Conservation (phyloP, 257 asterid genomes). For the Solanum ahanhuiri region DNA sequence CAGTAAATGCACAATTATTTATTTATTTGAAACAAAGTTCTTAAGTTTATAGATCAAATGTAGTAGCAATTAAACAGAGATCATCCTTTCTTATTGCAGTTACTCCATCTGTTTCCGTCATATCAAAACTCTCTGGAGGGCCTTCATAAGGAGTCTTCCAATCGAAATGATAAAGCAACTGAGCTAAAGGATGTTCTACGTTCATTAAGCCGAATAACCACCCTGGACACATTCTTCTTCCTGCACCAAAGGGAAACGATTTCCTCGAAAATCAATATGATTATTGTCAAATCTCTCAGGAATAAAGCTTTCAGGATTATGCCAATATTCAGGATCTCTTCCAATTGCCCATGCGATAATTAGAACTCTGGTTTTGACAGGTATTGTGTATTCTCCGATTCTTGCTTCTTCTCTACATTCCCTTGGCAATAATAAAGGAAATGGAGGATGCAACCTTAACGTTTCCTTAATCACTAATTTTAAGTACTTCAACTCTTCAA, state of each 20-base stretch:
- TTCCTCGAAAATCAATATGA: slow-evolving; percentile 11
- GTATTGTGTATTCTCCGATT: not conserved
- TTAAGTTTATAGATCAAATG: not conserved
- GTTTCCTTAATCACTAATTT: not conserved
- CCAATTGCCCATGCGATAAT: not conserved
- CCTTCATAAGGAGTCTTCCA: not conserved
- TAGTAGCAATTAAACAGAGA: not conserved
- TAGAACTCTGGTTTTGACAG: not conserved
- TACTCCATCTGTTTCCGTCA: not conserved
- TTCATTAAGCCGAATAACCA: slow-evolving; percentile 7
- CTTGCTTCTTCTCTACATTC: not conserved
- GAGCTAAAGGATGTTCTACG: slow-evolving; percentile 2
- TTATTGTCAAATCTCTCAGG: slow-evolving; percentile 14
- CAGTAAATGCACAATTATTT: not conserved
- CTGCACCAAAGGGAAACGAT: slow-evolving; percentile 26
- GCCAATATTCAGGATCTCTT: slow-evolving; percentile 15
- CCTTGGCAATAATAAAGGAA: not conserved
- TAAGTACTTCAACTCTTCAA: not conserved
- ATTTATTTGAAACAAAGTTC: not conserved
- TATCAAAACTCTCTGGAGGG: not conserved
- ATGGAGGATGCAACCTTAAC: not conserved
- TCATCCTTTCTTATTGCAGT: not conserved
- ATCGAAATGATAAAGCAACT: not conserved
- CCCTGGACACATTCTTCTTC: slow-evolving; percentile 12
- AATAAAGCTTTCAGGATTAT: slow-evolving; percentile 3